A percentile compares a stretch with the other conserved stretches of the same genome.
Conservation (phyloP, 768 basidiomycete genomes). For the Paxillus involutus region DNA sequence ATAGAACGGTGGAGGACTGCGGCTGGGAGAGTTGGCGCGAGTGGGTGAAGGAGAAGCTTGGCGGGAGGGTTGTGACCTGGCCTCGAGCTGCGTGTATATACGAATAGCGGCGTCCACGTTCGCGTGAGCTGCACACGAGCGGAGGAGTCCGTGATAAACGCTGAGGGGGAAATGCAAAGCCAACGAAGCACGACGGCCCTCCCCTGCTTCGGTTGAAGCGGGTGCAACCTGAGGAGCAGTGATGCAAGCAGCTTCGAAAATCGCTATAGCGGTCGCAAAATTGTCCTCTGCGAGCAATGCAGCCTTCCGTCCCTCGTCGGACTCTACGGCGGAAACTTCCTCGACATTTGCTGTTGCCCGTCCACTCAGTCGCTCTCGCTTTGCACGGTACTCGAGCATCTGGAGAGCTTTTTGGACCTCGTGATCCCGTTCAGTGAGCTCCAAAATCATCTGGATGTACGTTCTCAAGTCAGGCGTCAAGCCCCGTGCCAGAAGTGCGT, state of each 20-base stretch:
- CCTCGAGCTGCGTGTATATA: slow-evolving; percentile 64
- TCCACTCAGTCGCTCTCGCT: slow-evolving; percentile 34
- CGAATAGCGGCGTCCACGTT: slow-evolving; percentile 61
- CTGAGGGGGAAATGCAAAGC: slow-evolving; percentile 26
- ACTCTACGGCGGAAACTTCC: slow-evolving; percentile 9
- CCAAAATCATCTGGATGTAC: slow-evolving; percentile 59
- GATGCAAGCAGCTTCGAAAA: slow-evolving; percentile 63
- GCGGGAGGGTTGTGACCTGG: slow-evolving; percentile 24
- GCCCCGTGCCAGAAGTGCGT: slow-evolving; percentile 62
- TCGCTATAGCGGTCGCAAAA: slow-evolving; percentile 64
- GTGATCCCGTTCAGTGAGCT: slow-evolving; percentile 63
- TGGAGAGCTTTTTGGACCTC: slow-evolving; percentile 55
- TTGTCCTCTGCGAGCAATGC: slow-evolving; percentile 64
- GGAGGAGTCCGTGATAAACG: slow-evolving; percentile 57
- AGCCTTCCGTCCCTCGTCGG: slow-evolving; percentile 36
- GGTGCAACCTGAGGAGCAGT: slow-evolving; percentile 17
- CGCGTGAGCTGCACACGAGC: slow-evolving; percentile 56
- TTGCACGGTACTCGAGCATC: slow-evolving; percentile 41
- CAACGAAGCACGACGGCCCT: background rate
- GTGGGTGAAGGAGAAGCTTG: background rate
- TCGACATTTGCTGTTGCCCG: slow-evolving; percentile 10
- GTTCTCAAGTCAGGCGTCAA: slow-evolving; percentile 64
- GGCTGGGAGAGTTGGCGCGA: background rate
- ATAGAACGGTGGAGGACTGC: slow-evolving; percentile 11
- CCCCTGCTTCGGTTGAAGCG: slow-evolving; percentile 10